Evolutionary conservation across 1,284 basidiomycete species (phyloP).

Genomic region (Flammula alnicola): DNA sequence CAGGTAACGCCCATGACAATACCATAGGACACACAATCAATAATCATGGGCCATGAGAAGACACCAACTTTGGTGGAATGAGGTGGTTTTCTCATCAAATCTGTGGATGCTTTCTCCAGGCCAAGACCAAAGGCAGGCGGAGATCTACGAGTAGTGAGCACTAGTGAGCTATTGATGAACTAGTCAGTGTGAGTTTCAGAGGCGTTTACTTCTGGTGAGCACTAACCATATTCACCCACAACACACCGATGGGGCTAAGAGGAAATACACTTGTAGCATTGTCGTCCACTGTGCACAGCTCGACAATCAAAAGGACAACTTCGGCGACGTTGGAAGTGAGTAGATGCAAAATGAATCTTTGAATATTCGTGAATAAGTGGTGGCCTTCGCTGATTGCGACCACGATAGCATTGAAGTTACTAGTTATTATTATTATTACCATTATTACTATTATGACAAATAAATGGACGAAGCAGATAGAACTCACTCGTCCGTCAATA

Average conservation of each 20-base stretch:
- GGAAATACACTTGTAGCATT: conserved; percentile 66
- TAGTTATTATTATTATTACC: conserved; percentile 19
- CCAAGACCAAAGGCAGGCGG: conserved; percentile 65
- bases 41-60: conserved; percentile 52
- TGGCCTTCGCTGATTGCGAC: conserved; percentile 72
- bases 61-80: conserved; percentile 52
- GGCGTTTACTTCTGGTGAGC: too few relatives aligned
- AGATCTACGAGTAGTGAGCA: conserved; percentile 51
- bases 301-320: conserved; percentile 63
- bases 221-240: conserved; percentile 58
- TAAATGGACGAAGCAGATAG: not conserved
- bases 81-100: conserved; percentile 64
- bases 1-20: conserved; percentile 62
- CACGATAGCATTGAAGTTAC: conserved; percentile 73
- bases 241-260: conserved; percentile 65
- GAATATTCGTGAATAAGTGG: conserved; percentile 49
- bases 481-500: conserved; percentile 61
- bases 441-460: too few relatives aligned
- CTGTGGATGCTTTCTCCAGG: conserved; percentile 56
- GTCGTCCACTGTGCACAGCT: conserved; percentile 69
- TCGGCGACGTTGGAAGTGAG: conserved; percentile 66
- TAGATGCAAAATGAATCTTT: conserved; percentile 51
- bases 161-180: not conserved
- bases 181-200: not conserved
- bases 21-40: conserved; percentile 69